These are phyloP conservation scores for Tetracladium marchalianum DNA, from an alignment of 495 filamentous ascomycete genomes.

Conservation along the genomic window DNA sequence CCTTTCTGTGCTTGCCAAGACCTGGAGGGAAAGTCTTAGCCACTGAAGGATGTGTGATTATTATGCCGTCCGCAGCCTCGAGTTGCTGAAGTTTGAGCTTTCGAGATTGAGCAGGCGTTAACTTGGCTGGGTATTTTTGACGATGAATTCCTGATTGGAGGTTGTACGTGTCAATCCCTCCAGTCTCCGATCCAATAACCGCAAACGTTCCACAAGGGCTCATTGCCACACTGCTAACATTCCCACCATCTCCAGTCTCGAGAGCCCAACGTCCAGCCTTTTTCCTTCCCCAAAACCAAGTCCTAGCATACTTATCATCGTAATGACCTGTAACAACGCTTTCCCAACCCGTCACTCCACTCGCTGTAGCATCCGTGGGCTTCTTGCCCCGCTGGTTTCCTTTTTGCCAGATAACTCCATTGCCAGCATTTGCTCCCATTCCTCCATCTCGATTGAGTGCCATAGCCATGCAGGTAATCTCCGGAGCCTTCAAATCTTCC, in stretches of 20 bases:
- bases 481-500: slow-evolving; percentile 76
- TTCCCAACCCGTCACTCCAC: slow-evolving; percentile 83
- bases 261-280: slow-evolving; percentile 89
- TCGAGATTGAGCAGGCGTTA: slow-evolving; percentile 53
- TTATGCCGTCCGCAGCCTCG: slow-evolving; percentile 33
- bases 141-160: slow-evolving; percentile 85
- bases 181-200: slow-evolving; percentile 74
- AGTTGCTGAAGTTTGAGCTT: slow-evolving; percentile 48
- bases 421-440: slow-evolving; percentile 66
- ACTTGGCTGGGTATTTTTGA: slow-evolving; percentile 68
- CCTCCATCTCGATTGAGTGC: slow-evolving; percentile 90
- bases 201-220: slow-evolving; percentile 91
- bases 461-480: slow-evolving; percentile 82
- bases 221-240: slow-evolving; percentile 81
- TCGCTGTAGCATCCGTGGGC: slow-evolving; percentile 45
- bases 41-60: slow-evolving; percentile 8
- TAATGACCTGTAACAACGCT: slow-evolving; percentile 92
- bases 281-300: slow-evolving; percentile 97
- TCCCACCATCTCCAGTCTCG: slow-evolving; percentile 69
- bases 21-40: slow-evolving; percentile 30
- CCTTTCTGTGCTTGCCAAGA: slow-evolving; percentile 60
- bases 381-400: slow-evolving; percentile 44
- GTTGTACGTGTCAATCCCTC: slow-evolving; percentile 88
- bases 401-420: slow-evolving; percentile 68
- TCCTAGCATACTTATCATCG: slow-evolving; percentile 73